Percentiles rank a stretch among this genome's conserved stretches.
phyloP scores from a whole-genome alignment of 805 yeast species.

The Suhomyces canberraensis region DNA sequence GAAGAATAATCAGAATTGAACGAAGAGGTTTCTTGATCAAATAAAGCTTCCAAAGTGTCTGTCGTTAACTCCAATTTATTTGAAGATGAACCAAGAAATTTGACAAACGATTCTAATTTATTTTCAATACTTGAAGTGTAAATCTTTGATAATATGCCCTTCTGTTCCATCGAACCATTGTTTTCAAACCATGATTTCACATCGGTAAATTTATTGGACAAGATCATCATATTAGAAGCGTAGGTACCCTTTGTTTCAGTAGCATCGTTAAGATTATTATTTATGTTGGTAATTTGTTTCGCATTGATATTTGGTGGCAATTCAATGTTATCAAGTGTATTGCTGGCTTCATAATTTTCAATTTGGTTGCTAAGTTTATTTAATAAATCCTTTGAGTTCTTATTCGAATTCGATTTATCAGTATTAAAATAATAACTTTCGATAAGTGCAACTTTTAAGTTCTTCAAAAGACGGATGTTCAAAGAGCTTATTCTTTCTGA shows the following conservation, averaged over 20 bases:
- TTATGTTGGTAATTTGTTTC: constrained; percentile 19
- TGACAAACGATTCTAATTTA: constrained; percentile 10
- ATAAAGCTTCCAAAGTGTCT: constrained; percentile 13
- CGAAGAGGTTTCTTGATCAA: constrained; percentile 6
- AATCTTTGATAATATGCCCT: constrained; percentile 10
- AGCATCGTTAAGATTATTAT: background rate
- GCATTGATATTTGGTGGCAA: constrained; percentile 39
- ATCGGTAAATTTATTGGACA: constrained; percentile 11
- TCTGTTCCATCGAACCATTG: constrained; percentile 2
- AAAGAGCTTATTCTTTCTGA: constrained; percentile 4
- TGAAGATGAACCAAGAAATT: constrained; percentile 4
- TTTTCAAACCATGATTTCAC: constrained; percentile 1
- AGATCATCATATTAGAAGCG: constrained; percentile 13
- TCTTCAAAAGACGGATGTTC: constrained; percentile 6
- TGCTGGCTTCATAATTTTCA: constrained; percentile 9
- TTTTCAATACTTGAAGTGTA: constrained; percentile 21
- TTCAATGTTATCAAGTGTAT: constrained; percentile 31
- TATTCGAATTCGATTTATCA: constrained; percentile 1
- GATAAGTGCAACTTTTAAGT: constrained; percentile 15
- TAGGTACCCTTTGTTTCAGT: constrained; percentile 7
- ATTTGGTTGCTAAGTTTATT: constrained; percentile 4
- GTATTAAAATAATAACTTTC: constrained; percentile 11
- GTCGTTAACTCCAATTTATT: background rate
- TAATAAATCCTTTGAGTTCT: constrained; percentile 11
- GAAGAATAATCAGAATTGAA: background rate